Conservation (phyloP, 305 asterid genomes). For the Lippia alba region DNA sequence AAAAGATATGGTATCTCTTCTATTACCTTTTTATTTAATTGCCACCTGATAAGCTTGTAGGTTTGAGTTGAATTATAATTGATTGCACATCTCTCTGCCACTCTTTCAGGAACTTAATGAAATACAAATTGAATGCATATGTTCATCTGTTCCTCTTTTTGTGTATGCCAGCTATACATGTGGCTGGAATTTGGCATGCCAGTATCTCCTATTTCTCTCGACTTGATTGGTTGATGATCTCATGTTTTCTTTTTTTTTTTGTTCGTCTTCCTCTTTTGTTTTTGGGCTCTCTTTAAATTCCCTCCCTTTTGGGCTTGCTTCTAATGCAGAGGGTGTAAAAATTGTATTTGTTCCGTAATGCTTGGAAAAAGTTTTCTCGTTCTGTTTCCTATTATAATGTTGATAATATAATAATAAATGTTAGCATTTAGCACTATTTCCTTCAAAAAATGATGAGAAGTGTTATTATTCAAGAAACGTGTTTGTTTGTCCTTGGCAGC, state of each 20-base stretch:
- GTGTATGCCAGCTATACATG: constrained; percentile 6
- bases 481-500: constrained; percentile 56
- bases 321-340: not conserved
- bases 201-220: not conserved
- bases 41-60: not conserved
- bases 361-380: not conserved
- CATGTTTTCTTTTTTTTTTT: not conserved
- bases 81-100: not conserved
- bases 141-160: not conserved
- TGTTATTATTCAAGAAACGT: constrained; percentile 12
- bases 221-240: constrained; percentile 8
- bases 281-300: no score
- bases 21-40: not conserved
- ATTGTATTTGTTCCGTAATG: not conserved
- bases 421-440: not conserved
- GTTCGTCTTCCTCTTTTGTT: no score
- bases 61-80: not conserved
- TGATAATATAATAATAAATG: constrained; percentile 2
- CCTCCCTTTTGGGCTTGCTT: not conserved
- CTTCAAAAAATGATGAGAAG: not conserved
- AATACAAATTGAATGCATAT: not conserved
- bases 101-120: constrained; percentile 17
- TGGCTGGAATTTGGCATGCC: constrained; percentile 5
- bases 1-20: constrained; percentile 1
- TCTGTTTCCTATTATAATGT: not conserved